Conservation (phyloP, 1,284 basidiomycete genomes). For the Cutaneotrichosporon mucoides region DNA sequence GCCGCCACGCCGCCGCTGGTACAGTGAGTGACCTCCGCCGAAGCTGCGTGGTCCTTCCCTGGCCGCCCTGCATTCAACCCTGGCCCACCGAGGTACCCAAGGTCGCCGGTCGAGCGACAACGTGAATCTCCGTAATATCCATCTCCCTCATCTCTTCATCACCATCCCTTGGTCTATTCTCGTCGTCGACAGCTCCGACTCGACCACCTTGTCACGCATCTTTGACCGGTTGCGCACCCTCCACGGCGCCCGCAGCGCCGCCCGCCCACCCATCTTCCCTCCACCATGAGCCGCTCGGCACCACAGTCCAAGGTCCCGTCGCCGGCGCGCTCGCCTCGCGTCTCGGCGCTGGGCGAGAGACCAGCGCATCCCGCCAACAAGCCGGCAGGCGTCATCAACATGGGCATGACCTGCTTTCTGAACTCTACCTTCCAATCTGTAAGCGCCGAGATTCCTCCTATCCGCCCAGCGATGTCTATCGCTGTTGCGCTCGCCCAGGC, state of each 20-base stretch:
- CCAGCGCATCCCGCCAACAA: slow-evolving; percentile 20
- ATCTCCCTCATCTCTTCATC: no score
- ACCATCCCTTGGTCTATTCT: no score
- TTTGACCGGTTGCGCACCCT: neutral
- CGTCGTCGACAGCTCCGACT: no score
- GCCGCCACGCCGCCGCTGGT: no score
- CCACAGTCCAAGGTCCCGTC: slow-evolving; percentile 20
- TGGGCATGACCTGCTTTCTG: slow-evolving; percentile 90
- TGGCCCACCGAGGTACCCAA: no score
- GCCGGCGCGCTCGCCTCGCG: slow-evolving; percentile 17
- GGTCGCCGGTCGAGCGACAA: no score
- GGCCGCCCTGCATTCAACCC: no score
- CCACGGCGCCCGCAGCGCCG: neutral
- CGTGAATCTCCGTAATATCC: no score
- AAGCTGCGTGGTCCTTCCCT: no score
- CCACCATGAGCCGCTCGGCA: slow-evolving; percentile 18
- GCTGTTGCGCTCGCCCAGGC: no score
- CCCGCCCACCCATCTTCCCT: neutral
- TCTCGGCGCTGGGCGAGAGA: slow-evolving; percentile 1
- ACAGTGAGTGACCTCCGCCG: no score
- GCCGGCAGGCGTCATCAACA: slow-evolving; percentile 65
- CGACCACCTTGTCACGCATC: neutral
- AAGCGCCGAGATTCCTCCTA: slow-evolving; percentile 20
- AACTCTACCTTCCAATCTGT: slow-evolving; percentile 76
- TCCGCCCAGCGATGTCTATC: no score